Conservation (phyloP, 202 grass and related monocot genomes). For the Setaria viridis region DNA sequence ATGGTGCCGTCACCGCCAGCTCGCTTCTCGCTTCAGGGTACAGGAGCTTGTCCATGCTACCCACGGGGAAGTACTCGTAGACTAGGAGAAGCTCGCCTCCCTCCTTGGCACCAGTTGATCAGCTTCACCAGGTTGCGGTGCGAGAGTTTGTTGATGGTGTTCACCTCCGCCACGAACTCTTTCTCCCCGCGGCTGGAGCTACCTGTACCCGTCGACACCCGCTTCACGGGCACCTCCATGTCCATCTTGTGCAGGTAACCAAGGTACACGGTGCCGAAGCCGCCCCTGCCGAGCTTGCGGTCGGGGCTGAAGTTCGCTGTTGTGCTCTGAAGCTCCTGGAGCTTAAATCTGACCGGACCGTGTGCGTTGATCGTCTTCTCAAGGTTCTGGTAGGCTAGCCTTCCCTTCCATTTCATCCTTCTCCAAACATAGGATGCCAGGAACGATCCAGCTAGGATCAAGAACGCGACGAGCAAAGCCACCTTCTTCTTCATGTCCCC, state of each 20-base stretch:
- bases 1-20: background rate
- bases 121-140: conserved; percentile 68
- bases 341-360: conserved; percentile 41
- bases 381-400: conserved; percentile 49
- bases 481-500: background rate
- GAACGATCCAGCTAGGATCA: background rate
- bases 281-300: conserved; percentile 66
- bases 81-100: conserved; percentile 57
- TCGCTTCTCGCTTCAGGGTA: background rate
- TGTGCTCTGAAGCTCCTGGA: conserved; percentile 49
- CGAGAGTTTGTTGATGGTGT: conserved; percentile 60
- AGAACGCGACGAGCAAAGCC: background rate
- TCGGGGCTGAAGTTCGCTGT: conserved; percentile 51
- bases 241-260: conserved; percentile 47
- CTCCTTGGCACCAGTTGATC: conserved; percentile 64
- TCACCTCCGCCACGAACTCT: conserved; percentile 76
- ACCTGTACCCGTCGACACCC: conserved; percentile 22
- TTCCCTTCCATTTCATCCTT: conserved; percentile 10
- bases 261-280: conserved; percentile 69
- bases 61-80: conserved; percentile 67
- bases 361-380: conserved; percentile 55
- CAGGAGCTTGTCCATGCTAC: conserved; percentile 63
- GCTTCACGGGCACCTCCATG: conserved; percentile 63
- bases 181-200: conserved; percentile 48
- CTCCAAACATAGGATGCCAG: conserved; percentile 37